Conservation (phyloP, 1,284 basidiomycete genomes). For the Trametes sp. region DNA sequence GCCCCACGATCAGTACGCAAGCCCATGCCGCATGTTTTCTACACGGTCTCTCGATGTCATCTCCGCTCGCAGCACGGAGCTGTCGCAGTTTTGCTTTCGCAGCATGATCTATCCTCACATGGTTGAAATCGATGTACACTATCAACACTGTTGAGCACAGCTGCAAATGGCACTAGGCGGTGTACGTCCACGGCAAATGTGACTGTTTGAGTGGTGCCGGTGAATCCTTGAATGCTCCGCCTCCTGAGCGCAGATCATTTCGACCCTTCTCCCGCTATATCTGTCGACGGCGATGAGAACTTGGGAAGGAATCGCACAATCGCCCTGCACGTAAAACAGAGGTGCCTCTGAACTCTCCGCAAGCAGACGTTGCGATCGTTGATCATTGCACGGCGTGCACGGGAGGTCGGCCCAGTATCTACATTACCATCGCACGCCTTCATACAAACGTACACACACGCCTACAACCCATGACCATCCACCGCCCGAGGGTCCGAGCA, state of each 20-base stretch:
- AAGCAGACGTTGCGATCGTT: neutral
- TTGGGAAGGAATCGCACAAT: neutral
- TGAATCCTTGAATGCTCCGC: too few relatives aligned
- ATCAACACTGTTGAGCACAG: conserved; percentile 10
- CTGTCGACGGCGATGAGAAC: neutral
- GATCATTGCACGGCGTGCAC: neutral
- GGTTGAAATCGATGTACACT: conserved; percentile 31
- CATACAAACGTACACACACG: conserved; percentile 22
- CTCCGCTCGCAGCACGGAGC: conserved; percentile 24
- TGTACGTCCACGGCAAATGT: neutral
- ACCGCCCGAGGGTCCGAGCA: conserved; percentile 4
- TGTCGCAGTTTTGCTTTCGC: conserved; percentile 7
- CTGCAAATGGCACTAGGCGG: conserved; percentile 12
- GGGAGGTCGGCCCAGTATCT: conserved; percentile 13
- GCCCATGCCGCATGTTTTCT: conserved; percentile 42
- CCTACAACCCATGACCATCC: conserved; percentile 23
- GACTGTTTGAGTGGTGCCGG: neutral
- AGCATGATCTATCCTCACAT: conserved; percentile 22
- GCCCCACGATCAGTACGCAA: conserved; percentile 42
- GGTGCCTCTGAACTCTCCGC: neutral
- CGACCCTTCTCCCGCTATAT: neutral
- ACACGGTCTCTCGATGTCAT: conserved; percentile 30
- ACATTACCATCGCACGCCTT: conserved; percentile 8
- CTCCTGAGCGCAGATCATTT: neutral
- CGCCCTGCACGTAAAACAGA: neutral